Conservation (phyloP, 2,329 filamentous ascomycete species). For the Penicillium sclerotigenum region DNA sequence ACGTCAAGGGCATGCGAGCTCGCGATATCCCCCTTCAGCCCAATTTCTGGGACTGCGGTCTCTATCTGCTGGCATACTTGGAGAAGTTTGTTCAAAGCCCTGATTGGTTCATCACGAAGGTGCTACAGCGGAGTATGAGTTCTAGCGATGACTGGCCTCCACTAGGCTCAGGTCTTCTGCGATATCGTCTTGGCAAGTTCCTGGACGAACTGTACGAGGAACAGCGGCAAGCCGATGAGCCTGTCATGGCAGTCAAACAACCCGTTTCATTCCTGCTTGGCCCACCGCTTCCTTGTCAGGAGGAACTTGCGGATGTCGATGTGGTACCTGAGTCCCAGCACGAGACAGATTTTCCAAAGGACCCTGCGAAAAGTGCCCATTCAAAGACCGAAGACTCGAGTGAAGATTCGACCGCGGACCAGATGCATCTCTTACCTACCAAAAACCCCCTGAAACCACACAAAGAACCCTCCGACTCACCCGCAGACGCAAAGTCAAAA, state of each 20-base stretch:
- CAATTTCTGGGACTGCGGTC: conserved; percentile 85
- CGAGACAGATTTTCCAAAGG: neutral
- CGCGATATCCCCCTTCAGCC: conserved; percentile 72
- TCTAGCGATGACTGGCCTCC: conserved; percentile 54
- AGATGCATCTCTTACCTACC: conserved; percentile 10
- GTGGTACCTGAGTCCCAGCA: neutral
- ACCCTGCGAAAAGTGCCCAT: neutral
- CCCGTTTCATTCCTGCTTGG: conserved; percentile 36
- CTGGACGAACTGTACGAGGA: conserved; percentile 62
- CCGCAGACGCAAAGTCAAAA: neutral
- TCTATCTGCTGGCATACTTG: conserved; percentile 82
- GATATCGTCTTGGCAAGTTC: conserved; percentile 62
- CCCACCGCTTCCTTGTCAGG: neutral
- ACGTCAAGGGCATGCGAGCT: conserved; percentile 63
- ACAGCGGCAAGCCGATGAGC: conserved; percentile 47
- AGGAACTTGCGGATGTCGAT: neutral
- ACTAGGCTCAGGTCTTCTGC: conserved; percentile 56
- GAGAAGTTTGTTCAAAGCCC: conserved; percentile 76
- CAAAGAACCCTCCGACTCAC: neutral
- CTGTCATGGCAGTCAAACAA: conserved; percentile 29
- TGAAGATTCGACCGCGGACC: conserved; percentile 3
- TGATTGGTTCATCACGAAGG: conserved; percentile 62
- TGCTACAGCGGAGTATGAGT: conserved; percentile 65
- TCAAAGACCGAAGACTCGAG: neutral
- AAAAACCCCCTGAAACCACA: neutral